phyloP scores from a whole-genome alignment of 1,284 basidiomycete genomes.

The Agaricales sp. region DNA sequence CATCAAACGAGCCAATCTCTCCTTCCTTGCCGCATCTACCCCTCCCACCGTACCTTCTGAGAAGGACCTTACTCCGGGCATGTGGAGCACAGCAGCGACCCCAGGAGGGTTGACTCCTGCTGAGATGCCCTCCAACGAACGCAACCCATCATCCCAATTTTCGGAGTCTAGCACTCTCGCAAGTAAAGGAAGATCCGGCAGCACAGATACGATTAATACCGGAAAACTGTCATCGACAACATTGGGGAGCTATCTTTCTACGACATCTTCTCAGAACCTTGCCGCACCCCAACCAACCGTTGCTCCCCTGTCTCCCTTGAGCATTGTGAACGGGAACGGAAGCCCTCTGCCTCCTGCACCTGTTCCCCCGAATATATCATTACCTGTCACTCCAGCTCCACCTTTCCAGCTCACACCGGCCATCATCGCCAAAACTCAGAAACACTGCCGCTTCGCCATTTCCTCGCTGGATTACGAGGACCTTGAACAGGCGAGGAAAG shows the following conservation, averaged over 20 bases:
- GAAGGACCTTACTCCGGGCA: conserved; percentile 26
- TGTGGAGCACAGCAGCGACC: conserved; percentile 56
- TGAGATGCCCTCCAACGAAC: conserved; percentile 11
- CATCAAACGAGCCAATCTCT: not conserved
- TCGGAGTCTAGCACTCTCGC: not conserved
- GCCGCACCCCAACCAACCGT: conserved; percentile 10
- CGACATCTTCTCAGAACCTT: conserved; percentile 8
- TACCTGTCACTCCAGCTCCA: conserved; percentile 14
- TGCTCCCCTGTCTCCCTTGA: conserved; percentile 9
- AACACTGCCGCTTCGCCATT: conserved; percentile 85
- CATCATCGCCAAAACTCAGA: conserved; percentile 68
- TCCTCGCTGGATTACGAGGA: conserved; percentile 92
- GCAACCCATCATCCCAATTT: conserved; percentile 14
- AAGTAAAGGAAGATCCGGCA: conserved; percentile 3
- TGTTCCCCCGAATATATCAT: conserved; percentile 9
- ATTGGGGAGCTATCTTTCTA: conserved; percentile 7
- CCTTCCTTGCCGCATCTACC: conserved; percentile 9
- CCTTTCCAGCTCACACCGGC: conserved; percentile 49
- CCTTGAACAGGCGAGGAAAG: conserved; percentile 69
- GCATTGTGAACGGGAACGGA: too few relatives aligned
- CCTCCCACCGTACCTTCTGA: conserved; percentile 1
- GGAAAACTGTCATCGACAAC: not conserved
- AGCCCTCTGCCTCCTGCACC: conserved; percentile 8
- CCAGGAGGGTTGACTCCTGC: conserved; percentile 32
- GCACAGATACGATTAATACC: not conserved